Conservation (phyloP, 352 stramenopile species). For the Globisporangium middletonii region DNA sequence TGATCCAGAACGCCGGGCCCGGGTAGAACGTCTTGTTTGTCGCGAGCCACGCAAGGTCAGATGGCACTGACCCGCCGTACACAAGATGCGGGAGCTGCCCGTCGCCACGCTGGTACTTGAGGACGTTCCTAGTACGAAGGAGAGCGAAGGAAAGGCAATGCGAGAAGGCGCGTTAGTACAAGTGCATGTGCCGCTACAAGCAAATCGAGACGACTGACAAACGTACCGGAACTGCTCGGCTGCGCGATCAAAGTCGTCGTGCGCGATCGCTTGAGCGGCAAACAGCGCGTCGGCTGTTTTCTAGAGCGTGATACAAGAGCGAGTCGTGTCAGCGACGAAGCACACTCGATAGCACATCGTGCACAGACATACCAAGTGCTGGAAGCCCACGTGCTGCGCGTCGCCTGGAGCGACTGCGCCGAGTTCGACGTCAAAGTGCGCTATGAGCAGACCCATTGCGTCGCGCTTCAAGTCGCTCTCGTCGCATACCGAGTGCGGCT, state of each 20-base stretch:
- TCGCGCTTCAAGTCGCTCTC: slow-evolving; percentile 42
- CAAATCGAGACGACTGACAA: background rate
- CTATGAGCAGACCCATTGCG: slow-evolving; percentile 30
- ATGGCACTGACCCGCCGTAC: slow-evolving; percentile 69
- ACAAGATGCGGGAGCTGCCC: slow-evolving; percentile 65
- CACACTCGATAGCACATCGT: background rate
- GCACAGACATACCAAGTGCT: slow-evolving; percentile 50
- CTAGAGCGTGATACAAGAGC: slow-evolving; percentile 8
- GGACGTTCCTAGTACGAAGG: slow-evolving; percentile 26
- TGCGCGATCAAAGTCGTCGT: slow-evolving; percentile 65
- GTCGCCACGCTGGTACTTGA: slow-evolving; percentile 49
- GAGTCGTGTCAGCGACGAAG: background rate
- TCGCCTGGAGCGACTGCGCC: slow-evolving; percentile 56
- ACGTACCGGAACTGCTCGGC: slow-evolving; percentile 52
- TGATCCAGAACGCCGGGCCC: slow-evolving; percentile 65
- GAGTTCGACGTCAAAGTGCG: slow-evolving; percentile 61
- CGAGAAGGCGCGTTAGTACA: background rate
- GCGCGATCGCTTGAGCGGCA: slow-evolving; percentile 70
- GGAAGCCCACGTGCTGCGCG: slow-evolving; percentile 51
- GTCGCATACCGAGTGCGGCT: slow-evolving; percentile 21
- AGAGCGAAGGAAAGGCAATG: too few relatives aligned
- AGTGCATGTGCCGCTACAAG: background rate
- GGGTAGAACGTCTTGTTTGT: slow-evolving; percentile 73
- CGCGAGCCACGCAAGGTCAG: slow-evolving; percentile 36
- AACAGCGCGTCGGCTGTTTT: slow-evolving; percentile 76